Conservation (phyloP, 23 red algal genomes). For the Gracilaria domingensis region DNA sequence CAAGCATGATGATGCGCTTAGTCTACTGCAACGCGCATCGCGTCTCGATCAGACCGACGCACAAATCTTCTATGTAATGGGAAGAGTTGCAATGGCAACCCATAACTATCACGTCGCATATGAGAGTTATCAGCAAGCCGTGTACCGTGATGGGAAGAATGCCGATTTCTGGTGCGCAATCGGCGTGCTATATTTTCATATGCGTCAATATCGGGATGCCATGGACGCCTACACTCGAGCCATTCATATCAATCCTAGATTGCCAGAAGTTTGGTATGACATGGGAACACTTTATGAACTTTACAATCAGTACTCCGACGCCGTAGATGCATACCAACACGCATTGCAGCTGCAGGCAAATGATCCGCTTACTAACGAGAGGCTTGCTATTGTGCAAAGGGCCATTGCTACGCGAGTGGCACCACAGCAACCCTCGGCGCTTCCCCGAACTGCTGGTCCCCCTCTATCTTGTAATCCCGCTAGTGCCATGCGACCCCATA, state of each 20-base stretch:
- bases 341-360: constrained; percentile 55
- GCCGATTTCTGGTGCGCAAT: constrained; percentile 80
- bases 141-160: constrained; percentile 76
- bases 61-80: constrained; percentile 45
- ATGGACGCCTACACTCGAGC: constrained; percentile 89
- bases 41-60: constrained; percentile 58
- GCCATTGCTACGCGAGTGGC: background rate
- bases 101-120: constrained; percentile 77
- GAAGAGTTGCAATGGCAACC: constrained; percentile 61
- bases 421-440: background rate
- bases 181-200: constrained; percentile 82
- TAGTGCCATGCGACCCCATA: constrained; percentile 6
- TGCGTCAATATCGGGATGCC: constrained; percentile 82
- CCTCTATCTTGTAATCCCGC: constrained; percentile 18
- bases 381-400: background rate
- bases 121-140: constrained; percentile 74
- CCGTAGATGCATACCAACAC: constrained; percentile 62
- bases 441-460: constrained; percentile 32
- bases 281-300: constrained; percentile 79
- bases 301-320: constrained; percentile 63
- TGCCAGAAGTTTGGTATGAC: constrained; percentile 79
- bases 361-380: constrained; percentile 30
- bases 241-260: constrained; percentile 66
- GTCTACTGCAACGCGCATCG: constrained; percentile 67
- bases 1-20: constrained; percentile 49